Base-by-base conservation (phyloP, 2,329 filamentous ascomycete genomes). In the Neofusicoccum sp. region DNA sequence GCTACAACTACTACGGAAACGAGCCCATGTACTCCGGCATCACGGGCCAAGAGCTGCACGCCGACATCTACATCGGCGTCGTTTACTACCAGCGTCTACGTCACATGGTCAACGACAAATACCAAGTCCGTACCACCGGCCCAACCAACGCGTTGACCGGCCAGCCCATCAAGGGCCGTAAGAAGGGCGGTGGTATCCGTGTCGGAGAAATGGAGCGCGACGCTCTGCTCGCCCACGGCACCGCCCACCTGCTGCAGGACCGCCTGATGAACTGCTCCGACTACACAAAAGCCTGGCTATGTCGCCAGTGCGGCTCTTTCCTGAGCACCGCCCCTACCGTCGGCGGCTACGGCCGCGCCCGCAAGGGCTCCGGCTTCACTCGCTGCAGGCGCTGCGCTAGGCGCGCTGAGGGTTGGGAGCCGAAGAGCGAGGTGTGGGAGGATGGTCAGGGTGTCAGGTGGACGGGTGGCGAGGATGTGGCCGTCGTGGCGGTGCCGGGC, bases 101-200 rank as follows among this genome's bases (percentile, higher is more conserved):
- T 76, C 95, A 99, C 88, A 99, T 99, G 95, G 95, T 99, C 63
- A 98, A 97, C 85, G 95, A 99, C 79, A 99, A 99, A 80, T 99
- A 91, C 84, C 95, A 99, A 78, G 95, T 98, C 62, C 89, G 95
- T 78, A 98, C 95, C 2, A 98, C 95, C 0, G 95, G 95, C 62
- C 93, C 93, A 1, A 90, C 97, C 47, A 95, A 95, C 62, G 87
- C 89, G 29, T 87, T 95, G 14, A 98, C 94, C 0, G 93, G 94
- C 36, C 95, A 99, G 76, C 95, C 95, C 44, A 95, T 99, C 83
- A 97, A 98, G 82, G 95, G 95, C 67, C 85, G 95, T 76, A 95
- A 96, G 76, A 92, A 94, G 78, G 95, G 94, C 74, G 95, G 95
- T 80, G 95, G 95, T 88, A 97, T 99, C 75, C 93, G 95, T 83